Conservation (phyloP, 768 basidiomycete genomes). For the Mycena rosella region DNA sequence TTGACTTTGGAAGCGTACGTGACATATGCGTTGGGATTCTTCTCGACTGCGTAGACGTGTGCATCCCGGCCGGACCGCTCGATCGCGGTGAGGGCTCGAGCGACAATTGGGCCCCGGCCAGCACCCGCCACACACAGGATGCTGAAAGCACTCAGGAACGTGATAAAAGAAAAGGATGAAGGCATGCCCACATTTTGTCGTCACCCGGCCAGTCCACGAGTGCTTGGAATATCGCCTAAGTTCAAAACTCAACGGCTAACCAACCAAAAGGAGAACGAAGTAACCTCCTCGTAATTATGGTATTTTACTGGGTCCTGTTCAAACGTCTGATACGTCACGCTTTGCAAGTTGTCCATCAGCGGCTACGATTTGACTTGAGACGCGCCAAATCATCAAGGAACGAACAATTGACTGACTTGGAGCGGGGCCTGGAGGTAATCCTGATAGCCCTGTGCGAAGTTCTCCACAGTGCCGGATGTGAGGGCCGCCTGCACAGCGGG, state of each 20-base stretch:
- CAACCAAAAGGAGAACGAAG: constrained; percentile 32
- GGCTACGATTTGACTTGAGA: constrained; percentile 65
- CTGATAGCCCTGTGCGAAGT: constrained; percentile 93
- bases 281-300: constrained; percentile 91
- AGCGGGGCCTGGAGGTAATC: constrained; percentile 96
- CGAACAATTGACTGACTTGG: constrained; percentile 70
- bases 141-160: constrained; percentile 54
- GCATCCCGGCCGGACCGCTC: constrained; percentile 72
- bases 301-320: constrained; percentile 99
- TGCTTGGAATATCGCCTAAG: constrained; percentile 84
- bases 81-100: constrained; percentile 84
- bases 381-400: constrained; percentile 10
- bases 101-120: constrained; percentile 93
- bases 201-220: constrained; percentile 76
- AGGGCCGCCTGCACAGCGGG: constrained; percentile 71
- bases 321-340: constrained; percentile 96
- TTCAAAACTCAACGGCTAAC: constrained; percentile 14
- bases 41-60: constrained; percentile 90
- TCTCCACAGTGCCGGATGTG: constrained; percentile 82
- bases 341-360: constrained; percentile 96
- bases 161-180: constrained; percentile 17
- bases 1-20: constrained; percentile 78
- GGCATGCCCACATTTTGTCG: constrained; percentile 69
- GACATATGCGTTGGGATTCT: constrained; percentile 95
- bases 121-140: constrained; percentile 94